Evolutionary conservation across 2,329 filamentous ascomycete genomes (phyloP).

Genomic region (Curvularia spicifera): DNA sequence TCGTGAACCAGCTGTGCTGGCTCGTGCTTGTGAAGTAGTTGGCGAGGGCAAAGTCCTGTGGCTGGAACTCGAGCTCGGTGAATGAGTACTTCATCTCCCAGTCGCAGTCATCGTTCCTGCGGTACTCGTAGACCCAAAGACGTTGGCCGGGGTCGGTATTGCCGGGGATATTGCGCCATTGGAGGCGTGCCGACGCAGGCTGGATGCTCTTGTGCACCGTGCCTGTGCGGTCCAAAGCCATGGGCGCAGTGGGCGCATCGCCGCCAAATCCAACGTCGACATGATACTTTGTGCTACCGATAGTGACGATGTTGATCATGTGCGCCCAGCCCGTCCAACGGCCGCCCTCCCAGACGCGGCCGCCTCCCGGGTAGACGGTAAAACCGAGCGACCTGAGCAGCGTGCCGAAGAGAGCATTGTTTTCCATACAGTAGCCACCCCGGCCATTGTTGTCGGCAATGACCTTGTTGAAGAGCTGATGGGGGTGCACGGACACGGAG

Average conservation of each 20-base stretch:
- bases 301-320: conserved; percentile 55
- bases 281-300: conserved; percentile 42
- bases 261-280: conserved; percentile 55
- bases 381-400: conserved; percentile 62
- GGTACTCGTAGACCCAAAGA: conserved; percentile 54
- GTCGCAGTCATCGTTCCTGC: conserved; percentile 47
- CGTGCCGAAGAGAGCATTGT: conserved; percentile 60
- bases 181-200: conserved; percentile 42
- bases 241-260: conserved; percentile 48
- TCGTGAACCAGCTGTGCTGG: conserved; percentile 43
- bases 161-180: conserved; percentile 43
- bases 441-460: conserved; percentile 56
- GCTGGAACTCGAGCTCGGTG: conserved; percentile 52
- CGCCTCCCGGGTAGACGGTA: conserved; percentile 50
- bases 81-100: conserved; percentile 72
- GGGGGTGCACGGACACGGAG: conserved; percentile 57
- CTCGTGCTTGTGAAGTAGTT: conserved; percentile 47
- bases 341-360: conserved; percentile 45
- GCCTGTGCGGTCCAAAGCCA: conserved; percentile 45
- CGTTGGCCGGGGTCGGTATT: conserved; percentile 48
- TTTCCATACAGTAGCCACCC: conserved; percentile 69
- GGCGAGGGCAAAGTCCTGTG: conserved; percentile 42
- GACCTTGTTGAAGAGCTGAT: conserved; percentile 61
- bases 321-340: conserved; percentile 49
- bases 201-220: conserved; percentile 35